Percentiles rank a stretch among this genome's conserved stretches.
Conservation (phyloP, 768 basidiomycete genomes). For the Favolaschia claudopus region DNA sequence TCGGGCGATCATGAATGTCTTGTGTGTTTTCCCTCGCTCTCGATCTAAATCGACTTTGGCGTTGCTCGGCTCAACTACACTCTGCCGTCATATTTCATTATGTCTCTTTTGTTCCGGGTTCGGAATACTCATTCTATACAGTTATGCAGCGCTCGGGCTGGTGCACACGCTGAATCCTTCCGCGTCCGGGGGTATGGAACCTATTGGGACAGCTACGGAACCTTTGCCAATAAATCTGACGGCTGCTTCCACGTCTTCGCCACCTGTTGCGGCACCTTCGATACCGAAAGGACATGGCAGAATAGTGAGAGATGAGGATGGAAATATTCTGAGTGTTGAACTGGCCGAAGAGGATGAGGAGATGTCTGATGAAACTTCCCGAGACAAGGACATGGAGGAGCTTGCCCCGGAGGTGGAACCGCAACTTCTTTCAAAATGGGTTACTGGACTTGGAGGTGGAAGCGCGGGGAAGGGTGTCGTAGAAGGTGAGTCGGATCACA, state of each 20-base stretch:
- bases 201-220: constrained; percentile 31
- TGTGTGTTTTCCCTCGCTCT: constrained; percentile 2
- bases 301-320: constrained; percentile 82
- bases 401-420: constrained; percentile 42
- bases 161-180: constrained; percentile 71
- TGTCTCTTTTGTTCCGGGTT: constrained; percentile 12
- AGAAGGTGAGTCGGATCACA: constrained; percentile 22
- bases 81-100: constrained; percentile 21
- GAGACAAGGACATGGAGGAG: constrained; percentile 52
- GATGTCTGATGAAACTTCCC: constrained; percentile 26
- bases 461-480: constrained; percentile 29
- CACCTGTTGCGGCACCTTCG: constrained; percentile 27
- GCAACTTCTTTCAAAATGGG: constrained; percentile 47
- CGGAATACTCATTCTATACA: constrained; percentile 37
- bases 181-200: constrained; percentile 74
- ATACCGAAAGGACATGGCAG: constrained; percentile 77
- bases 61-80: constrained; percentile 18
- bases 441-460: constrained; percentile 40
- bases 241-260: constrained; percentile 16
- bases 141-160: constrained; percentile 83
- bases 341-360: constrained; percentile 64
- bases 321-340: constrained; percentile 77
- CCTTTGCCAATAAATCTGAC: constrained; percentile 23
- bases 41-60: constrained; percentile 22
- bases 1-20: constrained; percentile 25